These are phyloP conservation scores for Pyrus communis DNA, from an alignment of 306 rosid genomes.

Conservation along the genomic window DNA sequence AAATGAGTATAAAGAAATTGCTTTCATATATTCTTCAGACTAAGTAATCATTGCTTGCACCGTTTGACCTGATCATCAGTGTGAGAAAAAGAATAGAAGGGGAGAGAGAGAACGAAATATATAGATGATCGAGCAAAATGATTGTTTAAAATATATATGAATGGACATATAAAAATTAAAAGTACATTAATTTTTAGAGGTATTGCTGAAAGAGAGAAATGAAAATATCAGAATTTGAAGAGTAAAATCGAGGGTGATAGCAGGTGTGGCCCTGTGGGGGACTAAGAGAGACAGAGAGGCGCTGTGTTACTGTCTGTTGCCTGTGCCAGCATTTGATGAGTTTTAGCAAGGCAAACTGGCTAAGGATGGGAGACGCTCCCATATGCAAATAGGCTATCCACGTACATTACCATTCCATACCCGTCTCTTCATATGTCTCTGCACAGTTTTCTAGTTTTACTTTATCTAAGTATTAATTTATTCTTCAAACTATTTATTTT, in stretches of 20 bases:
- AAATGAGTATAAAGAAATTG: background rate
- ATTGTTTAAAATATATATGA: too few species aligned
- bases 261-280: background rate
- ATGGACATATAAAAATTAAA: too few species aligned
- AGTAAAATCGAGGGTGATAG: background rate
- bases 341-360: conserved; percentile 2
- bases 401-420: background rate
- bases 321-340: conserved; percentile 16
- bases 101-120: background rate
- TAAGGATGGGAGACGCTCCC: background rate
- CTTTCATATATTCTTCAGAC: background rate
- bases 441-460: background rate
- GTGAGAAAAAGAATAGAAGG: too few species aligned
- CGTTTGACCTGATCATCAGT: too few species aligned
- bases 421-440: background rate
- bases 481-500: too few species aligned
- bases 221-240: background rate
- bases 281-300: background rate
- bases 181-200: too few species aligned
- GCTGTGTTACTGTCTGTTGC: background rate
- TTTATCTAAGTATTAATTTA: background rate
- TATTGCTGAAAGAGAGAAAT: background rate
- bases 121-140: too few species aligned
- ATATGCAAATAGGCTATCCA: background rate
- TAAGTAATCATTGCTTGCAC: too few species aligned